Evolutionary conservation across 1,284 basidiomycete species (phyloP).

Genomic region (Porogramme epimiltina): DNA sequence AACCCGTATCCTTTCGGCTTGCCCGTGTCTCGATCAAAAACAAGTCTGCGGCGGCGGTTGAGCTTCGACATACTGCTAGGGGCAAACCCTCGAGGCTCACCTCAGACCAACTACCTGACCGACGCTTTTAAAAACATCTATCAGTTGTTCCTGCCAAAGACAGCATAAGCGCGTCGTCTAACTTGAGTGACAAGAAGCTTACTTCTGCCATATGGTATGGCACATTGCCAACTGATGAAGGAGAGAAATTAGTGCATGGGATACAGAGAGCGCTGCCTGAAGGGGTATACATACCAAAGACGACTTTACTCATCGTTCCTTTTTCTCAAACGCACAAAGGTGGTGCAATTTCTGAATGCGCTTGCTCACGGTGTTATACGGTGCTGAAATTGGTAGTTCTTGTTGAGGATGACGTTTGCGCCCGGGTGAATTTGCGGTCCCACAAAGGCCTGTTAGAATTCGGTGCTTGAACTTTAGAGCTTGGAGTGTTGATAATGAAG

Average conservation of each 20-base stretch:
- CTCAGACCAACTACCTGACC: conserved; percentile 88
- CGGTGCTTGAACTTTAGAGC: no score
- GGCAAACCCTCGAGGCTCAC: conserved; percentile 37
- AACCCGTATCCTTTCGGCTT: conserved; percentile 98
- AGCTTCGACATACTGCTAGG: not conserved
- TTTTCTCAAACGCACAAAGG: no score
- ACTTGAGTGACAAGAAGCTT: conserved; percentile 23
- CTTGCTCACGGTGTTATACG: no score
- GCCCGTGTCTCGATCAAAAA: conserved; percentile 94
- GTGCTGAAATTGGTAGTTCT: no score
- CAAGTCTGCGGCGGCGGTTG: conserved; percentile 60
- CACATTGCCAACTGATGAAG: conserved; percentile 73
- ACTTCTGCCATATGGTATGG: conserved; percentile 85
- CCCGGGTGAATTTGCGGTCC: no score
- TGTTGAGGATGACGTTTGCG: no score
- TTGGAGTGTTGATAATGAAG: no score
- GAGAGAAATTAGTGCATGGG: not conserved
- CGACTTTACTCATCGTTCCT: conserved; percentile 57
- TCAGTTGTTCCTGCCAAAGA: conserved; percentile 65
- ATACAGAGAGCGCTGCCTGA: not conserved
- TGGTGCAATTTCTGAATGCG: no score
- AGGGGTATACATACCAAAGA: conserved; percentile 41
- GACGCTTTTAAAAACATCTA: conserved; percentile 84
- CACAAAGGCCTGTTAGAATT: no score
- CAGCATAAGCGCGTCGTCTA: not conserved